Conservation (phyloP, 768 basidiomycete species). For the Flagelloscypha sp. region DNA sequence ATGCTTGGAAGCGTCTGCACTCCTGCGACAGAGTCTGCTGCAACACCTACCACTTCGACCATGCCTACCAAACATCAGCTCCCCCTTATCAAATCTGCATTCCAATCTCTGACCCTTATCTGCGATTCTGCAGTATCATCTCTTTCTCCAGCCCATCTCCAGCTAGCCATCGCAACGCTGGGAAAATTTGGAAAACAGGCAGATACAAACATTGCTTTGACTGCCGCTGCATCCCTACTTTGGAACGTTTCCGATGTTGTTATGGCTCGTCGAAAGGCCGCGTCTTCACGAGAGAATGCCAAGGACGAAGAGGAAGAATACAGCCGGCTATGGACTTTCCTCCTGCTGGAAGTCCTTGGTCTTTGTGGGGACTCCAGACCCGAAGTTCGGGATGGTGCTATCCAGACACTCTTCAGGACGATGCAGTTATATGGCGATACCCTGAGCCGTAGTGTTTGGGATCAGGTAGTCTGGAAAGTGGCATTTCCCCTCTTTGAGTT, state of each 20-base stretch:
- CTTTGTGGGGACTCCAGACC: constrained; percentile 75
- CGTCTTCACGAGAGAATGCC: too few relatives aligned
- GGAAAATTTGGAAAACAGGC: constrained; percentile 87
- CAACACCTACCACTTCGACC: constrained; percentile 31
- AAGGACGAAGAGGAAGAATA: constrained; percentile 62
- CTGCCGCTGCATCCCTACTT: constrained; percentile 84
- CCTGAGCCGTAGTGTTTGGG: constrained; percentile 77
- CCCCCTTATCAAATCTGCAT: constrained; percentile 81
- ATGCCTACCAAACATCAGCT: constrained; percentile 32
- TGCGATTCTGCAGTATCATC: constrained; percentile 88
- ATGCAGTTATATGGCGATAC: constrained; percentile 90
- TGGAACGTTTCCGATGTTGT: constrained; percentile 98
- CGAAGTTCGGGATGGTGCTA: constrained; percentile 89
- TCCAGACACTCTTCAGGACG: constrained; percentile 90
- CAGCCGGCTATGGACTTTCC: constrained; percentile 89
- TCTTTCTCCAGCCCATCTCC: constrained; percentile 73
- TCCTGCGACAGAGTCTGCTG: constrained; percentile 24
- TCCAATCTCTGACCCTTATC: constrained; percentile 88
- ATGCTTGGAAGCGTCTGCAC: constrained; percentile 87
- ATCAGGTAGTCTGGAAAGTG: constrained; percentile 85
- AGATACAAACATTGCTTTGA: constrained; percentile 94
- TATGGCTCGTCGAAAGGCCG: constrained; percentile 68
- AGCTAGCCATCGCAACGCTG: constrained; percentile 82
- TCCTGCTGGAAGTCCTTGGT: constrained; percentile 74
- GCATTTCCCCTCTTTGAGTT: constrained; percentile 76